phyloP scores from a whole-genome alignment of 2,329 filamentous ascomycete species.

The Neocatenulostroma microsporum region DNA sequence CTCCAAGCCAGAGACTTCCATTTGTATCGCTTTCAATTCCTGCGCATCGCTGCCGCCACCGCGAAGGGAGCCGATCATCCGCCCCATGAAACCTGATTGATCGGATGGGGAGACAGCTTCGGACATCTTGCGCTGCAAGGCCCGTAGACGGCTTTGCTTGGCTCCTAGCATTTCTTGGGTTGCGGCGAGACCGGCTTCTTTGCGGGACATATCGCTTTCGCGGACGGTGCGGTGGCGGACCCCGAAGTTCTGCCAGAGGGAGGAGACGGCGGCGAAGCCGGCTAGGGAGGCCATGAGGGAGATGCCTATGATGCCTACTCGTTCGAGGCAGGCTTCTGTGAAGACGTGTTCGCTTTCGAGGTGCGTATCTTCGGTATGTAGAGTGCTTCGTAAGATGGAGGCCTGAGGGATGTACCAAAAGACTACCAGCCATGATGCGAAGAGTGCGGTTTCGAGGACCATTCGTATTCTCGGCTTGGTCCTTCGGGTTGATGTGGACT shows the following conservation, averaged over 20 bases:
- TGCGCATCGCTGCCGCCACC: slow-evolving; percentile 53
- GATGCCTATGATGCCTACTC: slow-evolving; percentile 78
- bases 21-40: slow-evolving; percentile 50
- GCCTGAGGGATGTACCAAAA: slow-evolving; percentile 58
- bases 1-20: slow-evolving; percentile 73
- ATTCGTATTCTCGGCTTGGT: slow-evolving; percentile 46
- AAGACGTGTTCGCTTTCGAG: slow-evolving; percentile 38
- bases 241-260: slow-evolving; percentile 75
- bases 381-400: slow-evolving; percentile 26
- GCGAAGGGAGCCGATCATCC: slow-evolving; percentile 64
- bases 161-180: slow-evolving; percentile 69
- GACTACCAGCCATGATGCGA: slow-evolving; percentile 59
- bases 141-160: slow-evolving; percentile 65
- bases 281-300: slow-evolving; percentile 81
- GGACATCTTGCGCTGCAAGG: slow-evolving; percentile 58
- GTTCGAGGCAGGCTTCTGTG: slow-evolving; percentile 50
- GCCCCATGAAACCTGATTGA: slow-evolving; percentile 58
- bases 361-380: slow-evolving; percentile 34
- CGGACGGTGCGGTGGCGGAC: slow-evolving; percentile 52
- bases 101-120: slow-evolving; percentile 30
- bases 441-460: slow-evolving; percentile 51
- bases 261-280: slow-evolving; percentile 81
- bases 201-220: slow-evolving; percentile 66
- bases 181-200: slow-evolving; percentile 69
- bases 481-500: slow-evolving; percentile 51